phyloP scores from a whole-genome alignment of 495 filamentous ascomycete genomes.

The Trichoderma reesei region DNA sequence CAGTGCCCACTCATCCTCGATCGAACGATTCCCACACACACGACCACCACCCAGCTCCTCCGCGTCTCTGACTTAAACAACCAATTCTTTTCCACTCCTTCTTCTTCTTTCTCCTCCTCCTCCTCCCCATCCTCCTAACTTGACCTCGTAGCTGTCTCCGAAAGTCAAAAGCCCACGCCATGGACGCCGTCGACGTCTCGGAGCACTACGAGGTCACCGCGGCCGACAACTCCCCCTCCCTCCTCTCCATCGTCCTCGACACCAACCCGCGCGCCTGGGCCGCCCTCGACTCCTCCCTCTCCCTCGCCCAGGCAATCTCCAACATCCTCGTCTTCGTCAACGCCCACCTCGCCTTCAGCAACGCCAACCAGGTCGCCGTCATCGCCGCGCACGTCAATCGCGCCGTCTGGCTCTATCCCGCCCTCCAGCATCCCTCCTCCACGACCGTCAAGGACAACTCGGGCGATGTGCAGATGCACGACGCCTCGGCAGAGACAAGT shows the following conservation, averaged over 20 bases:
- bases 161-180: slow-evolving; percentile 28
- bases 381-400: slow-evolving; percentile 78
- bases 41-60: too few species aligned
- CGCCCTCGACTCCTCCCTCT: slow-evolving; percentile 61
- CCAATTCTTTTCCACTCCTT: neutral
- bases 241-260: slow-evolving; percentile 86
- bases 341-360: slow-evolving; percentile 84
- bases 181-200: slow-evolving; percentile 85
- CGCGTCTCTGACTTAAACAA: too few species aligned
- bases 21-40: too few species aligned
- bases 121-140: neutral
- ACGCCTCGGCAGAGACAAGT: slow-evolving; percentile 16
- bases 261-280: slow-evolving; percentile 95
- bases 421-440: slow-evolving; percentile 15
- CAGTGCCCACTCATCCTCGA: too few species aligned
- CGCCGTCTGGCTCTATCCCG: slow-evolving; percentile 82
- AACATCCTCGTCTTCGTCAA: slow-evolving; percentile 95
- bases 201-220: slow-evolving; percentile 63
- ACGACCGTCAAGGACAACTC: neutral
- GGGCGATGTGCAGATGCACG: slow-evolving; percentile 37
- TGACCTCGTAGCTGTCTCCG: slow-evolving; percentile 2
- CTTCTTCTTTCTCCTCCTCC: neutral
- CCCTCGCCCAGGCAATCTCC: slow-evolving; percentile 73
- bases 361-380: slow-evolving; percentile 87
- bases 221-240: slow-evolving; percentile 64